These are phyloP conservation scores for Pyricularia pennisetigena DNA, from an alignment of 2,329 filamentous ascomycete species.

Conservation along the genomic window DNA sequence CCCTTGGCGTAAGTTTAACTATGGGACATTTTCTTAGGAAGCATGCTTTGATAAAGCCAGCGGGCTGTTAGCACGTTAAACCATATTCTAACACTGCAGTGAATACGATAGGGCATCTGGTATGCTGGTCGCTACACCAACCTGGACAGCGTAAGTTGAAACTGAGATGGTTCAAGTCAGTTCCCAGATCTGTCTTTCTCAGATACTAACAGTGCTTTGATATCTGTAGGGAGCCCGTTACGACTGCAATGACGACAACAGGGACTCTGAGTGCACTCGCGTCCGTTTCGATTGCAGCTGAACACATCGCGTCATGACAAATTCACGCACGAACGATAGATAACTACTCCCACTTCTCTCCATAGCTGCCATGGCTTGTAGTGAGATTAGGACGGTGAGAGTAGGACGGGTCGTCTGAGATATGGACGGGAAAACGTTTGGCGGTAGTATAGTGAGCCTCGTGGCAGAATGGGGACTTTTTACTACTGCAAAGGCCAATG, in stretches of 20 bases:
- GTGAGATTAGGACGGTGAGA: not conserved
- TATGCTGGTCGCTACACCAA: not conserved
- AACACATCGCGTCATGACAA: not conserved
- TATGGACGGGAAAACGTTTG: not conserved
- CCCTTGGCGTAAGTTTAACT: not conserved
- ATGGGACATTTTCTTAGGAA: not conserved
- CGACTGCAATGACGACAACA: not conserved
- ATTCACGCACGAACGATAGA: not conserved
- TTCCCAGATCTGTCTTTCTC: not conserved
- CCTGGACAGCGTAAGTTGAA: not conserved
- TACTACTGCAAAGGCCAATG: not conserved
- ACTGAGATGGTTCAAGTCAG: not conserved
- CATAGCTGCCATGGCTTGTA: not conserved
- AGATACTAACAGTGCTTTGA: not conserved
- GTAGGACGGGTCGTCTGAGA: not conserved
- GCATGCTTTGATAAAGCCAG: not conserved
- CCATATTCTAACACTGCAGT: not conserved
- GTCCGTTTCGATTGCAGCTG: not conserved
- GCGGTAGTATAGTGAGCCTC: not conserved
- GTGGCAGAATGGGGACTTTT: not conserved
- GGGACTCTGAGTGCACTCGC: not conserved
- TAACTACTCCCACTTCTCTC: not conserved
- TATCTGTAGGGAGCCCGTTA: not conserved
- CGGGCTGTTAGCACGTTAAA: not conserved
- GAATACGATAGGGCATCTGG: not conserved